These are phyloP conservation scores for Amanita exitialis DNA, from an alignment of 768 basidiomycete genomes.

Conservation along the genomic window DNA sequence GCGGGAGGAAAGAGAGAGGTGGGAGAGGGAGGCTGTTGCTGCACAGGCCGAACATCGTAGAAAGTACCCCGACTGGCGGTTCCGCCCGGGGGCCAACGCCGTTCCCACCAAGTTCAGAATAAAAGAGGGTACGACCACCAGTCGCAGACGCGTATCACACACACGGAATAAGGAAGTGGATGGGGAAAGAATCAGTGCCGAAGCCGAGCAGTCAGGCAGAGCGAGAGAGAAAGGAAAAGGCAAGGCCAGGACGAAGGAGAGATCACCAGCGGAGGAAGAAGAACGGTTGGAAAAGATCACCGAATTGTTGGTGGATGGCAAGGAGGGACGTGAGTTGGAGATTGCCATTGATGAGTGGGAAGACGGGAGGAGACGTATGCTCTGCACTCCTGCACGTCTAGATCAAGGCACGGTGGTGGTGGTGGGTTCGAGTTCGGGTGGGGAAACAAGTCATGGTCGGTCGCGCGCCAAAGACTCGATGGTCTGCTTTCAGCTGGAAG, in stretches of 20 bases:
- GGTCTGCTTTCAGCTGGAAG: background rate
- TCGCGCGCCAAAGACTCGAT: background rate
- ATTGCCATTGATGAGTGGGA: slow-evolving; percentile 58
- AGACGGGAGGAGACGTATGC: slow-evolving; percentile 13
- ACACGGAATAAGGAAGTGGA: slow-evolving; percentile 7
- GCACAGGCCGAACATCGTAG: slow-evolving; percentile 68
- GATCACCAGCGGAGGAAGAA: slow-evolving; percentile 7
- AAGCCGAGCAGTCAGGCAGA: slow-evolving; percentile 16
- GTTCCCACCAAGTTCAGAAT: slow-evolving; percentile 27
- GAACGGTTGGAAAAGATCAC: slow-evolving; percentile 61
- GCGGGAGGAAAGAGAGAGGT: slow-evolving; percentile 54
- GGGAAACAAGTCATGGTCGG: background rate
- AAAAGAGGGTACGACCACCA: slow-evolving; percentile 14
- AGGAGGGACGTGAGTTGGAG: slow-evolving; percentile 53
- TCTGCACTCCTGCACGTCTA: background rate
- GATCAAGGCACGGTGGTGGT: background rate
- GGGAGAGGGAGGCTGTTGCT: slow-evolving; percentile 65
- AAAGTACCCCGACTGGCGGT: slow-evolving; percentile 77
- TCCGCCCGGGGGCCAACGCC: slow-evolving; percentile 50
- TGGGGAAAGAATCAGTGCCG: background rate
- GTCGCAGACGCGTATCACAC: slow-evolving; percentile 4
- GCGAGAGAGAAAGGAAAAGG: slow-evolving; percentile 8
- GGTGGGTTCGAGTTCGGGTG: background rate
- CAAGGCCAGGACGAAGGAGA: slow-evolving; percentile 19
- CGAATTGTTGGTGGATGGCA: slow-evolving; percentile 54